phyloP scores from a whole-genome alignment of 2,329 filamentous ascomycete genomes.

The Fusarium circinatum region DNA sequence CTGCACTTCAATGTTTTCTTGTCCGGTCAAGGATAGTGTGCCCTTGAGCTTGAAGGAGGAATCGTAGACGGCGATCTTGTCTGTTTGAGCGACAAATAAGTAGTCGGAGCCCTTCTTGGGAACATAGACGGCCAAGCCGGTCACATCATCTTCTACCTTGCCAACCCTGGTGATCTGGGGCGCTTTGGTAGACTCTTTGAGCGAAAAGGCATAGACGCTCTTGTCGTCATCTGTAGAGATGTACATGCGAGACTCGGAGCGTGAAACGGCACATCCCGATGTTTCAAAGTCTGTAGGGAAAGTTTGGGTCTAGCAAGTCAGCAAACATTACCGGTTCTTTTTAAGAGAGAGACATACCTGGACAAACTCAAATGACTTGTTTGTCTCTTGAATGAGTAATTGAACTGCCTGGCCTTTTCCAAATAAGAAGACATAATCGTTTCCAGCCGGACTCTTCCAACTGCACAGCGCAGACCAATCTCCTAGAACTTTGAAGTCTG shows the following conservation, averaged over 20 bases:
- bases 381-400: conserved; percentile 49
- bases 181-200: conserved; percentile 51
- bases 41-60: conserved; percentile 50
- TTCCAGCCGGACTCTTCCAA: conserved; percentile 55
- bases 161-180: conserved; percentile 52
- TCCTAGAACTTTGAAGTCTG: conserved; percentile 51
- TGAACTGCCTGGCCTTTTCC: conserved; percentile 55
- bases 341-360: conserved; percentile 42
- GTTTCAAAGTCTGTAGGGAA: conserved; percentile 55
- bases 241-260: conserved; percentile 50
- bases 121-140: conserved; percentile 55
- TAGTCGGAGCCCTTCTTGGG: conserved; percentile 52
- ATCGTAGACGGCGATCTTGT: conserved; percentile 53
- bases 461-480: conserved; percentile 60
- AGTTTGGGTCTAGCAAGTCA: conserved; percentile 51
- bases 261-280: conserved; percentile 55
- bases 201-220: conserved; percentile 51
- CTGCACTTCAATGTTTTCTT: conserved; percentile 55
- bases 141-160: conserved; percentile 51
- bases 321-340: neutral
- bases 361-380: conserved; percentile 48
- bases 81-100: conserved; percentile 53
- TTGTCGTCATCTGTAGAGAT: conserved; percentile 53
- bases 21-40: conserved; percentile 50
- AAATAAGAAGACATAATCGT: conserved; percentile 58